Evolutionary conservation across 2,329 filamentous ascomycete species (phyloP).

Genomic region (Sporothrix brasiliensis): DNA sequence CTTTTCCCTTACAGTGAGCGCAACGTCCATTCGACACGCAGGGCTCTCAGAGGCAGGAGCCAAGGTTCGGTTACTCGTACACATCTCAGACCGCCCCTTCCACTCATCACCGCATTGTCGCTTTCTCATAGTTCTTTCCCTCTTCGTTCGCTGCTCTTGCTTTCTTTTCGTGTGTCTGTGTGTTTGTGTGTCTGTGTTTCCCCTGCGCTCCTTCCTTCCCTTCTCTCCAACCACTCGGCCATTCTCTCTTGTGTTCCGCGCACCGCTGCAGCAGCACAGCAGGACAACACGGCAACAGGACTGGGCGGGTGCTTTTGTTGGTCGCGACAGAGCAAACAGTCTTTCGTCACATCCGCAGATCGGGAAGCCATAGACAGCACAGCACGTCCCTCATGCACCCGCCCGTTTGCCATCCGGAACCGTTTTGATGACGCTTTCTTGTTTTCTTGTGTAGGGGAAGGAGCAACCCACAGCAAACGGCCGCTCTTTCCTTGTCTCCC

Average conservation of each 20-base stretch:
- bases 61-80: not conserved
- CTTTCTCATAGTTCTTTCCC: not conserved
- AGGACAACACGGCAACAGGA: constrained; percentile 1
- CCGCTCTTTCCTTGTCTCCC: constrained; percentile 13
- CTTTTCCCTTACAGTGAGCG: not conserved
- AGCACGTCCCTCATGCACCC: constrained; percentile 29
- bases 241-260: not conserved
- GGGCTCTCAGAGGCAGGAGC: not conserved
- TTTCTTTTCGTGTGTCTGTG: not conserved
- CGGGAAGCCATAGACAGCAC: constrained; percentile 24
- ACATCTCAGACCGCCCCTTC: constrained; percentile 17
- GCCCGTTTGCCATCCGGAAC: constrained; percentile 22
- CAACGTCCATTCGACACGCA: not conserved
- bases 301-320: constrained; percentile 1
- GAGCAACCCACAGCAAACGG: constrained; percentile 3
- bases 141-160: not conserved
- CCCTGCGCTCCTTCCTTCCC: not conserved
- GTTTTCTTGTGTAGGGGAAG: constrained; percentile 17
- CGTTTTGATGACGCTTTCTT: not conserved
- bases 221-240: constrained; percentile 16
- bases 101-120: not conserved
- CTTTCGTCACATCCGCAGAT: constrained; percentile 29
- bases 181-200: not conserved
- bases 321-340: constrained; percentile 18
- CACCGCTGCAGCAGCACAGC: constrained; percentile 2